Evolutionary conservation across 2,329 filamentous ascomycete genomes (phyloP).

Genomic region (Scleromitrula shiraiana): DNA sequence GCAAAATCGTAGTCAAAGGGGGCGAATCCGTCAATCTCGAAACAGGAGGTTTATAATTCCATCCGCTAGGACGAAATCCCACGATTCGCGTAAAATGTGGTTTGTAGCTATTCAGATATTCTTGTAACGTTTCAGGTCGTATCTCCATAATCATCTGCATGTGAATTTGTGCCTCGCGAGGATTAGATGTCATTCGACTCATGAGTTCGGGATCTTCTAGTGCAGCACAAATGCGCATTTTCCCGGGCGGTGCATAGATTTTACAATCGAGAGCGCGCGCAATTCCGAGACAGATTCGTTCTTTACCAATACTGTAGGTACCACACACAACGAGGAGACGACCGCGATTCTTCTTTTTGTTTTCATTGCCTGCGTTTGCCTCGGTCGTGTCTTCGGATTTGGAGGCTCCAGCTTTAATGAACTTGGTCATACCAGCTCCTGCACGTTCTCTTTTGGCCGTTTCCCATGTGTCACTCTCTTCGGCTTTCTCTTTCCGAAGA

Average conservation of each 20-base stretch:
- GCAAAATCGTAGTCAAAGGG: conserved; percentile 55
- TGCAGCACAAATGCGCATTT: conserved; percentile 76
- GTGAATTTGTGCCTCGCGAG: conserved; percentile 83
- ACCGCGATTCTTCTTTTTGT: conserved; percentile 39
- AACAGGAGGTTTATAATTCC: conserved; percentile 76
- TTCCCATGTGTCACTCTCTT: conserved; percentile 48
- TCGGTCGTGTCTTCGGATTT: conserved; percentile 21
- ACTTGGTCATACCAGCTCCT: conserved; percentile 54
- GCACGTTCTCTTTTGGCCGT: conserved; percentile 45
- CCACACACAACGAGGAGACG: conserved; percentile 86
- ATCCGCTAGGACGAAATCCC: conserved; percentile 86
- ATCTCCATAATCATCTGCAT: conserved; percentile 97
- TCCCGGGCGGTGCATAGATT: conserved; percentile 78
- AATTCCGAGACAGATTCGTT: conserved; percentile 89
- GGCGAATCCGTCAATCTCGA: conserved; percentile 55
- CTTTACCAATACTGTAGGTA: conserved; percentile 97
- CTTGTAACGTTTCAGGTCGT: conserved; percentile 78
- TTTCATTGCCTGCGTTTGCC: conserved; percentile 10
- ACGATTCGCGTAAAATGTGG: conserved; percentile 80
- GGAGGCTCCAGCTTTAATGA: conserved; percentile 39
- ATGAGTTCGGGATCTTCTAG: conserved; percentile 79
- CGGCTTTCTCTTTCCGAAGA: conserved; percentile 57
- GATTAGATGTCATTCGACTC: conserved; percentile 68
- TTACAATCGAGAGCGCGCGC: conserved; percentile 78
- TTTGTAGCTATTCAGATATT: conserved; percentile 75